Base-by-base conservation (phyloP, 208 protist species). In the Trypanosomatidae sp. region DNA sequence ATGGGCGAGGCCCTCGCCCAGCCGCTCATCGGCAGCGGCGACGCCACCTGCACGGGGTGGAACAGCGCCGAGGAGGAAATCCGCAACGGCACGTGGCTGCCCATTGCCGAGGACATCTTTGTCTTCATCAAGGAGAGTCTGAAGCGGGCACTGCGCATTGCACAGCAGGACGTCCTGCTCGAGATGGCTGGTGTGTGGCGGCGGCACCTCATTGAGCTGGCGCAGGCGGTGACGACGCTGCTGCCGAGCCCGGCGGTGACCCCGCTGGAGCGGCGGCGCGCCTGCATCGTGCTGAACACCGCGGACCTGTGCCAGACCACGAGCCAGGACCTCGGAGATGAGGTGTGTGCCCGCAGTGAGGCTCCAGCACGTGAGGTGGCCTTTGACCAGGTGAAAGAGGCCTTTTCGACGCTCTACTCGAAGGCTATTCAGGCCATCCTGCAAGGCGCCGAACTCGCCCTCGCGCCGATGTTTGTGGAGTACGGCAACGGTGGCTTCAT, bases 81-180 rank as follows among this genome's bases (percentile, higher is more conserved):
- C 46, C 73, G 80, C 50, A 81, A 80, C 13, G 91, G 91, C 43
- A 77, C 81, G 6, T 80, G 79, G 59, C 89, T 98, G 28, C 85
- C 91, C n/a, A 76, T 93, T n/a, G 84, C 92, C 4, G 88, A 93
- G 77, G 91, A 98, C 69, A 82, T 98, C 47, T 98, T 97, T 66
- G 84, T 95, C 22, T 97, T 95, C 76, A 96, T 98, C 73, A 94
- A 95, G 76, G 86, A 95, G 67, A 95, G 88, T 71, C 83, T 97
- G 8, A 94, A 90, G 73, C 91, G 91, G 30, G 79, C 91, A 8
- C 65, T 91, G 70, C 86, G 89, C 25, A 92, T 97, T 46, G 90
- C 92, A 2, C 91, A 96, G 80, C 90, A 93, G 64, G 89, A 97
- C 62, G 85, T 95, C 41, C 76, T 98, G 46, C 69, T 96, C 6